Evolutionary conservation across 2,329 filamentous ascomycete genomes (phyloP), one percentile per base, ranked within the genome.

Genomic region (Paraconiothyrium sp.): DNA sequence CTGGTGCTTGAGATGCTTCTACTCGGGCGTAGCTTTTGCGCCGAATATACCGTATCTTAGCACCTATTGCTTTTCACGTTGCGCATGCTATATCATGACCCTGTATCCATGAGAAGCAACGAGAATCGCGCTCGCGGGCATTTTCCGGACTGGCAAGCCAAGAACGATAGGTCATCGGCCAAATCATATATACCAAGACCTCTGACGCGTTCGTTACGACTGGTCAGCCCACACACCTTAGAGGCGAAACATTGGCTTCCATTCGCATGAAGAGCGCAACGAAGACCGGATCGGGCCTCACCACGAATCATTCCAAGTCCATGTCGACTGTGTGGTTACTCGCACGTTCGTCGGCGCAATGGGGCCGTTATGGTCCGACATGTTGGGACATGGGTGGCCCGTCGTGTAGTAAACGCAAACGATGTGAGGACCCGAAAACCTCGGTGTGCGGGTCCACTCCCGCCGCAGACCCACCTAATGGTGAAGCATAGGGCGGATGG

Each of bases 381-480:
- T 39, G 35, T 43, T 61, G 61, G 61, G 44, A 63, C 68, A 65
- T 67, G 67, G 66, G 32, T 63, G 20, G 46, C 51, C 58, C 44
- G 47, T 47, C 49, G 54, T 35, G 20, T 16, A 6, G 14, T 41
- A 32, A 16, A 43, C 14, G 20, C 4, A 22, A 14, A 20, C 32
- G 50, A 2, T 16, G 22, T 2, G 37, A 41, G 37, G 37, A 16
- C 37, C 37, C 37, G 37, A 41, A 27, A 9, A 43, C 6, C 37
- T 41, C 22, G 22, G 37, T 30, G 49, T 52, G 20, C 22, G 48
- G 51, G 32, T 44, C 27, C 37, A 46, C 51, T 24, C 14, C 57
- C 43, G 47, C 54, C 20, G 41, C 54, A 6, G 39, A 41, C 58
- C 57, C 57, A 43, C 54, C 44, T 30, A 48, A 20, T 43, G 44